Conservation (phyloP, 495 filamentous ascomycete species). For the Hypomontagnella monticulosa region DNA sequence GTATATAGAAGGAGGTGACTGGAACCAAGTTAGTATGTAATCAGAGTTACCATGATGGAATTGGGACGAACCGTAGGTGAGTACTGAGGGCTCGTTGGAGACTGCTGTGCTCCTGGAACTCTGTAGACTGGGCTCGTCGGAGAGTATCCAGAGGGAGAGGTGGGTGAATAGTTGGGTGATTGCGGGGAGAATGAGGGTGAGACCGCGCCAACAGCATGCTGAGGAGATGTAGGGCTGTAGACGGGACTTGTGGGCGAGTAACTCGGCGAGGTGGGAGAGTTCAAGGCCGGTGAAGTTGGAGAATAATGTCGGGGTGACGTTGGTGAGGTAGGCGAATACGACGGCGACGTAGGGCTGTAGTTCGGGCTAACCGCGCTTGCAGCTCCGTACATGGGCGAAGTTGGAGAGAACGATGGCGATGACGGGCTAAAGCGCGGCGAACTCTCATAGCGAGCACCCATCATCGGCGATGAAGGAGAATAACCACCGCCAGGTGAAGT, state of each 20-base stretch:
- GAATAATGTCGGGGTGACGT: constrained; percentile 69
- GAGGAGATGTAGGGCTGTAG: constrained; percentile 73
- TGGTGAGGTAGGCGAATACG: constrained; percentile 78
- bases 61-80: constrained; percentile 54
- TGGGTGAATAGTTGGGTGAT: constrained; percentile 68
- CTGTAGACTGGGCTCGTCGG: constrained; percentile 78
- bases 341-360: constrained; percentile 86
- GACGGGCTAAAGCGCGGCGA: constrained; percentile 78
- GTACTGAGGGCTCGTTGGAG: constrained; percentile 64
- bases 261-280: constrained; percentile 73
- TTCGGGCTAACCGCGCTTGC: constrained; percentile 69
- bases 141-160: constrained; percentile 76
- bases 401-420: constrained; percentile 85
- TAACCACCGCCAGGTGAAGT: constrained; percentile 71
- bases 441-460: constrained; percentile 71
- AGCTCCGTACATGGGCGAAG: constrained; percentile 71
- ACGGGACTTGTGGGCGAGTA: constrained; percentile 68
- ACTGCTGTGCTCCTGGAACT: constrained; percentile 61
- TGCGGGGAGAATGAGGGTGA: no score
- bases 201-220: constrained; percentile 59
- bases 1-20: constrained; percentile 37
- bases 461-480: constrained; percentile 76
- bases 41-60: neutral
- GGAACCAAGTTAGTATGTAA: constrained; percentile 21
- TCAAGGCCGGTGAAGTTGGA: constrained; percentile 64